Conservation (phyloP, 768 basidiomycete genomes). For the Suillus decipiens region DNA sequence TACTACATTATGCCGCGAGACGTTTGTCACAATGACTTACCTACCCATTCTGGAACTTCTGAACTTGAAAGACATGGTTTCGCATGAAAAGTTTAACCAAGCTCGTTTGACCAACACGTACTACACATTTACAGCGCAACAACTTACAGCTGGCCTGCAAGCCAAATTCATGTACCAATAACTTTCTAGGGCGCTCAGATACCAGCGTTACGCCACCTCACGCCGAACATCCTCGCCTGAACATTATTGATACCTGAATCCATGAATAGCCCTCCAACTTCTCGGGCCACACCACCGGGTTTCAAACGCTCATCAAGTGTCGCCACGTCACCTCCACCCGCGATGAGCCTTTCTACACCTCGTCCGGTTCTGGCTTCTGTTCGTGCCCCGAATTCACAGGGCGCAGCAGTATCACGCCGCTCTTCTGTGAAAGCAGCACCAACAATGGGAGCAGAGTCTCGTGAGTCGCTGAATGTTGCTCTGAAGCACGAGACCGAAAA, state of each 20-base stretch:
- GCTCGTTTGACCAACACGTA: not conserved
- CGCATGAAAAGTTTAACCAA: constrained; percentile 8
- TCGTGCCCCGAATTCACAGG: constrained; percentile 49
- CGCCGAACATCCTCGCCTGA: constrained; percentile 5
- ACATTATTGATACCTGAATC: not conserved
- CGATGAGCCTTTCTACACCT: constrained; percentile 54
- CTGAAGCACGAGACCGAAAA: constrained; percentile 78
- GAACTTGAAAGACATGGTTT: constrained; percentile 8
- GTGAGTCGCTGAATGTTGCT: constrained; percentile 58
- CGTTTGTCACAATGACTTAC: not conserved
- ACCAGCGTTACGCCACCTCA: constrained; percentile 12
- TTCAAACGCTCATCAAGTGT: constrained; percentile 48
- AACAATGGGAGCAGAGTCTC: constrained; percentile 44
- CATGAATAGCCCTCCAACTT: constrained; percentile 45
- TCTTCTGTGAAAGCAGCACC: constrained; percentile 50
- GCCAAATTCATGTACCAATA: constrained; percentile 12
- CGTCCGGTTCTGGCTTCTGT: constrained; percentile 62
- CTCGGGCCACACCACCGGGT: constrained; percentile 46
- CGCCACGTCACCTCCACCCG: constrained; percentile 42
- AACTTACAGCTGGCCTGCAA: constrained; percentile 13
- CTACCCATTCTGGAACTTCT: constrained; percentile 11
- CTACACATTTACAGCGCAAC: not conserved
- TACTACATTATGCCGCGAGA: not conserved
- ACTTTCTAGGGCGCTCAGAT: not conserved
- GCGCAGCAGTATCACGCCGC: constrained; percentile 49